phyloP scores from a whole-genome alignment of 2,329 filamentous ascomycete species.

The Fusarium redolens region DNA sequence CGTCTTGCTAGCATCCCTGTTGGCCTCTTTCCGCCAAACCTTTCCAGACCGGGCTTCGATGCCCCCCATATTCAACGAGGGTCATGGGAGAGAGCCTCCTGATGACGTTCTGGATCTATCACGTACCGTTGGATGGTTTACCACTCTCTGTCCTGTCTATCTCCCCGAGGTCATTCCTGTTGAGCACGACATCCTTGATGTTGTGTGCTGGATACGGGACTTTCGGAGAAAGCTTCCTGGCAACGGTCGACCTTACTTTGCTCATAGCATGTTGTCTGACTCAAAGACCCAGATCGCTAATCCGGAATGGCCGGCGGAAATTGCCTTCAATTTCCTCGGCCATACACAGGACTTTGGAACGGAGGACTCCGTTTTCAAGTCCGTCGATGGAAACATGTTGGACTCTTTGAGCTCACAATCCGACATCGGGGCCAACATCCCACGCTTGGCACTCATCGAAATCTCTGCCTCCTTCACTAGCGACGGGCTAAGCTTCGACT shows the following conservation, averaged over 20 bases:
- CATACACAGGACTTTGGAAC: constrained; percentile 5
- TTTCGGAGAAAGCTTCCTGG: constrained; percentile 32
- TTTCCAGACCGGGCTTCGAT: constrained; percentile 44
- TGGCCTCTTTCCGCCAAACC: constrained; percentile 40
- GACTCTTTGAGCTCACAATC: constrained; percentile 5
- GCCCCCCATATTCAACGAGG: constrained; percentile 49
- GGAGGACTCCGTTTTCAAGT: constrained; percentile 12
- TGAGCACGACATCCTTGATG: constrained; percentile 21
- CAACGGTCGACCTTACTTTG: constrained; percentile 40
- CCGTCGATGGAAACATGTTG: neutral
- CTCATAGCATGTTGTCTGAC: neutral
- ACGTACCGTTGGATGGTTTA: constrained; percentile 54
- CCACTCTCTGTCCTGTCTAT: constrained; percentile 40
- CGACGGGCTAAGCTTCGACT: neutral
- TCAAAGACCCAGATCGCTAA: neutral
- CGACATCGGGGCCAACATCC: constrained; percentile 22
- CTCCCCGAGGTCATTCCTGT: constrained; percentile 26
- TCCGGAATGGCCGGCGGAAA: constrained; percentile 18
- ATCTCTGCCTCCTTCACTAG: constrained; percentile 20
- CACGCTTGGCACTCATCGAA: constrained; percentile 32
- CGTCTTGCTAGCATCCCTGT: constrained; percentile 46
- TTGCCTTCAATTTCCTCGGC: constrained; percentile 39
- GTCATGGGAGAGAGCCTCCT: constrained; percentile 51
- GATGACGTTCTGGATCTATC: constrained; percentile 45
- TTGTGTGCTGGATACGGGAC: constrained; percentile 39